These are phyloP conservation scores for Apiotrichum mycotoxinovorans DNA, from an alignment of 1,284 basidiomycete genomes.

Conservation along the genomic window DNA sequence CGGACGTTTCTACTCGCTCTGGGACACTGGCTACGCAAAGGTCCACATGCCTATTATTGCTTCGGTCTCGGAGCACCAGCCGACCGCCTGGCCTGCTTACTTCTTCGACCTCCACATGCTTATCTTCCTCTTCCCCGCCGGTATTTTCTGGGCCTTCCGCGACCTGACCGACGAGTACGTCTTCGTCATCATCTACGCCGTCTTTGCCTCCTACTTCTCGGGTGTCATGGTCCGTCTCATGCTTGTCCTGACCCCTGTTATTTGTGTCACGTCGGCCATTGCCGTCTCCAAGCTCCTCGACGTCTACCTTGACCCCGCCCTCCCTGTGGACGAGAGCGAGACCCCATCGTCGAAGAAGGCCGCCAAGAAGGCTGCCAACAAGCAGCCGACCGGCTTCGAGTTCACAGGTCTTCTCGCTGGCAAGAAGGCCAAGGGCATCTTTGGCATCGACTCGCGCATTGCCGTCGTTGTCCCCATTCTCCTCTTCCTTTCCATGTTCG, in stretches of 20 bases:
- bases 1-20: conserved; percentile 97
- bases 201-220: conserved; percentile 96
- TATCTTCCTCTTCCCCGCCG: conserved; percentile 96
- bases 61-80: conserved; percentile 99
- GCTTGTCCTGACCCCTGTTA: conserved; percentile 50
- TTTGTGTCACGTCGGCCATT: conserved; percentile 75
- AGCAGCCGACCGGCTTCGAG: conserved; percentile 25
- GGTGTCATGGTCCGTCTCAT: conserved; percentile 91
- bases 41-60: conserved; percentile 92
- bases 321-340: conserved; percentile 31
- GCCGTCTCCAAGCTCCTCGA: conserved; percentile 85
- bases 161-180: conserved; percentile 94
- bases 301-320: conserved; percentile 70
- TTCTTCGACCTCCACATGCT: conserved; percentile 99
- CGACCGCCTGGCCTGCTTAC: conserved; percentile 98
- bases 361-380: conserved; percentile 58
- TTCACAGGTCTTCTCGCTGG: conserved; percentile 33
- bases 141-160: conserved; percentile 89
- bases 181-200: conserved; percentile 97
- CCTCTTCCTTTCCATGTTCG: conserved; percentile 80
- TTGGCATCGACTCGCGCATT: conserved; percentile 77
- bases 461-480: conserved; percentile 73
- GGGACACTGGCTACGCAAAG: conserved; percentile 99
- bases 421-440: conserved; percentile 61
- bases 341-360: conserved; percentile 27